Base-by-base conservation (phyloP, 257 asterid species). In the Salvia rosmarinus region DNA sequence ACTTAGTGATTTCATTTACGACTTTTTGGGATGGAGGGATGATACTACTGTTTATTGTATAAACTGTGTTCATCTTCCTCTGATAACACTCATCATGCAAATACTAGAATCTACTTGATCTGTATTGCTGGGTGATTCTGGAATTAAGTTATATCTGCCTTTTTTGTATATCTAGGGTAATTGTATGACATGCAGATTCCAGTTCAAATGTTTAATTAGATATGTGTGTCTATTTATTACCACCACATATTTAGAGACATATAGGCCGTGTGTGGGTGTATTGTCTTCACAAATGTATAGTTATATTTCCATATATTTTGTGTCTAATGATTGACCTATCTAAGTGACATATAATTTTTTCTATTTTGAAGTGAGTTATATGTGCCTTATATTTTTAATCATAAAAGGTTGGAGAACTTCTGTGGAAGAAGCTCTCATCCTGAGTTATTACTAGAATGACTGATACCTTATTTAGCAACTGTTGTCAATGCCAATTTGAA, bases 21-120 rank as follows among this genome's bases (percentile, higher is more conserved):
- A 51, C 28, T 34, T 64, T 52, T 73, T 61, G 59, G 67, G 61
- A 66, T 37, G 71, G 43, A 46, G 14, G 60, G 73, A 47, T 51
- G 28, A 3, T 32, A 20, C 42, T 54, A 70, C 67, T 16, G 3
- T 37, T 1, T 54, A 9, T 46, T 49, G 69, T 21, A 9, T 34
- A 52, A 13, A 23, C 47, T 59, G 12, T 64, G 10, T 64, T 49
- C 68, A 59, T 64, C 17, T 50, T 35, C 68, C 49, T 55, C 19
- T 43, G 59, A 39, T 30, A 64, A 32, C 23, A 25, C 21, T 32
- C 12, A 23, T 9, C 21, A 59, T 56, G 47, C 14, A 21, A 44
- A 39, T 61, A 25, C 37, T 25, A 13, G 10, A 28, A 28, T n/a
- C n/a, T n/a, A n/a, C n/a, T n/a, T n/a, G n/a, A n/a, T n/a, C n/a